Conservation (phyloP, 192 early-diverging fungal genomes). For the Piromyces sp. region DNA sequence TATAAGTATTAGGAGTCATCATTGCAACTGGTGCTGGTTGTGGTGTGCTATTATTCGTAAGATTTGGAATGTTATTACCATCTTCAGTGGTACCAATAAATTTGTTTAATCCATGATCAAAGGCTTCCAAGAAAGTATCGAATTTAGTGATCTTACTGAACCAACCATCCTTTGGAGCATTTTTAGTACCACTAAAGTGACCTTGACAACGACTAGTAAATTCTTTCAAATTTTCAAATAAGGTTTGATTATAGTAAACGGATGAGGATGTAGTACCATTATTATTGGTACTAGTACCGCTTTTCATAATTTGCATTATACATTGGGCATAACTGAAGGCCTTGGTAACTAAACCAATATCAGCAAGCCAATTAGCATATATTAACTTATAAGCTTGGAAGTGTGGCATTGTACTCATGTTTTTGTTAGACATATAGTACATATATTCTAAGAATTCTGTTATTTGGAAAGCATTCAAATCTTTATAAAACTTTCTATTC, state of each 20-base stretch:
- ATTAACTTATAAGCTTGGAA: constrained; percentile 77
- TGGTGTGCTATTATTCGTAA: neutral
- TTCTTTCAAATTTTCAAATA: constrained; percentile 51
- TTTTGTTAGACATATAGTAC: constrained; percentile 13
- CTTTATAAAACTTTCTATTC: constrained; percentile 26
- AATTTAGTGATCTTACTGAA: neutral
- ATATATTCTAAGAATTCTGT: constrained; percentile 77
- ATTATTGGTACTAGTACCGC: constrained; percentile 44
- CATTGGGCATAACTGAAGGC: constrained; percentile 65
- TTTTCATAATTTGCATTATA: constrained; percentile 52
- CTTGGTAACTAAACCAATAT: constrained; percentile 51
- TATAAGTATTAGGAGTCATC: neutral
- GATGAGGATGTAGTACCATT: neutral
- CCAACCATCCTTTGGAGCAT: neutral
- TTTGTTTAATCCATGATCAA: neutral
- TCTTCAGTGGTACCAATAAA: neutral
- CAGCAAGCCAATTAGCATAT: constrained; percentile 63
- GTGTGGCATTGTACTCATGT: constrained; percentile 53
- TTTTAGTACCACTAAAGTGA: neutral
- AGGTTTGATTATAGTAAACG: constrained; percentile 54
- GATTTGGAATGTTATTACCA: neutral
- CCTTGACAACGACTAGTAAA: constrained; percentile 34
- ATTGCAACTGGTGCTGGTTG: neutral
- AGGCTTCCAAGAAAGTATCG: neutral
- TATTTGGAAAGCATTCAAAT: constrained; percentile 39